Evolutionary conservation across 495 filamentous ascomycete genomes (phyloP), one percentile per base, ranked within the genome.

Genomic region (Chaetomium cochliodes): DNA sequence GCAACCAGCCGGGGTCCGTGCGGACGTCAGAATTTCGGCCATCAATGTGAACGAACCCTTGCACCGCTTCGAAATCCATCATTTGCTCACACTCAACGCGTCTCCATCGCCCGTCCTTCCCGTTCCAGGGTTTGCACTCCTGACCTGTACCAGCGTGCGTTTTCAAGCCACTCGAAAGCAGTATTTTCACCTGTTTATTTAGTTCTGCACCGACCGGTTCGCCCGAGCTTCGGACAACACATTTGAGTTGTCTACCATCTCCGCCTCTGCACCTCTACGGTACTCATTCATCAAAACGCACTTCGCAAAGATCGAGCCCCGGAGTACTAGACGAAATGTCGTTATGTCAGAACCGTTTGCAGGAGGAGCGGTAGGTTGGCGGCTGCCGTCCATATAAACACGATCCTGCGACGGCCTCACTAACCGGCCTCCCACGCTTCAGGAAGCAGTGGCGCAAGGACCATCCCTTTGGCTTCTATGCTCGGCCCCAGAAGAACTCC

Each of bases 381-480:
- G 42, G 23, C 55, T 37, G 39, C 52, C 47, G 42, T 25, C 46
- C 20, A 47, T 20, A 30, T 20, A 16, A 9, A 37, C 4, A 15
- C 18, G 33, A 22, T 41, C 15, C 9, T 4, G 7, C 25, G 26
- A 42, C 50, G 60, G 61, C 50, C 44, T 62, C 46, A 33, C 67
- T 69, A 58, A 70, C 61, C 49, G 11, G 12, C 11, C 22, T 50
- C 20, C 67, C 51, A 11, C 47, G 26, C 22, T 44, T 55, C 69
- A 97, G 94, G 52, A 97, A 96, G 78, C 92, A 96, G 77, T 99
- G 94, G 94, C 87, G 94, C 52, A 87, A 87, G 64, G 96, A 99
- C 70, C 94, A 99, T 69, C 94, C 94, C 0, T 99, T 98, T 70
- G 96, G 96, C 46, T 99, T 99, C 82, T 96, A 88, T 75, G 94